phyloP scores from a whole-genome alignment of 164 flowering plant genomes.

The Umbilicus rupestris region DNA sequence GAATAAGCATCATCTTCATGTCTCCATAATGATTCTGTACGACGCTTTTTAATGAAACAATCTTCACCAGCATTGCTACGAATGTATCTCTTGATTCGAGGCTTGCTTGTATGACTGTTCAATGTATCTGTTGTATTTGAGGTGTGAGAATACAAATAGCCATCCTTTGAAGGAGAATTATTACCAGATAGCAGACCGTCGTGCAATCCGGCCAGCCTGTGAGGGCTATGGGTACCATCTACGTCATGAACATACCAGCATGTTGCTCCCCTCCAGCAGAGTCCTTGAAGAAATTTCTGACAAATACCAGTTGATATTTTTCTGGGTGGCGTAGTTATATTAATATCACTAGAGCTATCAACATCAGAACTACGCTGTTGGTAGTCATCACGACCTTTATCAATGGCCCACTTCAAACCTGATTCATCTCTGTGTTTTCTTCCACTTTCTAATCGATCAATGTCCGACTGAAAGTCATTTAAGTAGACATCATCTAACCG shows the following conservation, averaged over 20 bases:
- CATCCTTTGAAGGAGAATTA: neutral
- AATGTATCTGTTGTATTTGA: neutral
- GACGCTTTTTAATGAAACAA: neutral
- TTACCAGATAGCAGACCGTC: neutral
- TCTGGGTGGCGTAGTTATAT: neutral
- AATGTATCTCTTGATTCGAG: neutral
- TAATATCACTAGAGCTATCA: neutral
- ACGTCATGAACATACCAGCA: slow-evolving; percentile 1
- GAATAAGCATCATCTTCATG: neutral
- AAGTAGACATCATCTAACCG: neutral
- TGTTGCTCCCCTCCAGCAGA: neutral
- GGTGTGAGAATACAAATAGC: neutral
- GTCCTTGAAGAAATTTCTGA: neutral
- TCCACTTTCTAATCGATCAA: neutral
- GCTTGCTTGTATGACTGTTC: neutral
- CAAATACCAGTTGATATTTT: neutral
- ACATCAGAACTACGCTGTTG: neutral
- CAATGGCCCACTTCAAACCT: neutral
- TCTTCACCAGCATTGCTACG: neutral
- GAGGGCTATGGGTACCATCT: neutral
- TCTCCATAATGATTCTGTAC: neutral
- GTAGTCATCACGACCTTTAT: neutral
- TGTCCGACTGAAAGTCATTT: neutral
- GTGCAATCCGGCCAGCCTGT: neutral
- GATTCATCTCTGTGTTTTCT: neutral